Base-by-base conservation (phyloP, 345 rosid genomes). In the Hevea brasiliensis region DNA sequence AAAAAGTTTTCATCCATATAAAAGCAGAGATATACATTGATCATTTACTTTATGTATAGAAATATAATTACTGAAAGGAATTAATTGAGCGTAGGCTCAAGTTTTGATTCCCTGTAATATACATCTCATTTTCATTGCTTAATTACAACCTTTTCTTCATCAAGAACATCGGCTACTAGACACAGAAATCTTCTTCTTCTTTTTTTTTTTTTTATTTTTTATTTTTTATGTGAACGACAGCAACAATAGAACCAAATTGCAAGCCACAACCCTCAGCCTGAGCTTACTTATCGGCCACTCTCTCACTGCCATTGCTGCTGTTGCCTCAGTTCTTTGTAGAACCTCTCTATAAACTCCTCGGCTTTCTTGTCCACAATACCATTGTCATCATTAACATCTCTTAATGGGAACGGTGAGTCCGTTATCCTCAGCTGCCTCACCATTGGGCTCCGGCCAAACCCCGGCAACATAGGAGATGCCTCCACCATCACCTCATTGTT, bases 381-480 rank as follows among this genome's bases (percentile, higher is more conserved):
- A 1, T 81, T 87, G 14, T 75, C 92, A 61, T 74, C 85, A 55
- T 87, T 94, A 62, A 65, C 85, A 62, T 79, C 87, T 41, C 77
- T 85, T 35, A 92, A 68, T 27, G 97, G 98, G 58, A 86, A 94
- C 24, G 97, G 98, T 7, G 98, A 92, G 93, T 94, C 98, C 58
- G 97, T 94, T 74, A 92, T 86, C 85, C 97, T 85, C 74, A 92
- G 79, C 76, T 84, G 93, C 79, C 97, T 88, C 32, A 77, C 95
- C 79, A 85, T 65, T 3, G 97, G 98, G 35, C 91, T 94, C 82
- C 79, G 79, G 41, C 97, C 97, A 69, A 90, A 88, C 44, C 98
- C 98, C 0, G 98, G 98, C 57, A 94, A 67, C 63, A 69, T 62
- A 1, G 98, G 98, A 14, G 98, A 91, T 18, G 92, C 86, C 80